A percentile compares a stretch with the other conserved stretches of the same genome.
These are phyloP conservation scores for Litsea cubeba DNA, from an alignment of 164 flowering plant species.

Conservation along the genomic window DNA sequence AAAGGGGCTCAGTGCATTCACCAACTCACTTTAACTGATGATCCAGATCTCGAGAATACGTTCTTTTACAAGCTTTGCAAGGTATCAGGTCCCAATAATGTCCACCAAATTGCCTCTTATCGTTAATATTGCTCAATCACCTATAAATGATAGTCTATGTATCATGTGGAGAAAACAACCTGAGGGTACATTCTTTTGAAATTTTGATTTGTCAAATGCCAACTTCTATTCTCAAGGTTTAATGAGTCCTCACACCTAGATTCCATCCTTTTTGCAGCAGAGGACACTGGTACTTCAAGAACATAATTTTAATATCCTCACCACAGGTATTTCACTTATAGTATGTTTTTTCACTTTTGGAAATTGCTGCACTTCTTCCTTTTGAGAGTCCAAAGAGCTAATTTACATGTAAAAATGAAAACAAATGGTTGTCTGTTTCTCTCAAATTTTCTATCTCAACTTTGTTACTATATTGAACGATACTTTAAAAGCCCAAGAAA, in stretches of 20 bases:
- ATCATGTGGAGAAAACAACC: not conserved
- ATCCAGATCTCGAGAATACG: slow-evolving; percentile 78
- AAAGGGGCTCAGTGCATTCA: slow-evolving; percentile 84
- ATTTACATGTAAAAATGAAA: not conserved
- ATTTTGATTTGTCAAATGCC: too few species aligned
- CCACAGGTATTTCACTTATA: slow-evolving; percentile 64
- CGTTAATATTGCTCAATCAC: not conserved
- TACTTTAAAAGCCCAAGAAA: too few species aligned
- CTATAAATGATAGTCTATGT: too few species aligned
- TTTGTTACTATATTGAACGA: not conserved
- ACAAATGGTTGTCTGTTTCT: not conserved
- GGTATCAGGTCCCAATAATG: slow-evolving; percentile 36
- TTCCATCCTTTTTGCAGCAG: slow-evolving; percentile 47
- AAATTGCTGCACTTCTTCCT: not conserved
- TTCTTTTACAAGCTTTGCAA: slow-evolving; percentile 84
- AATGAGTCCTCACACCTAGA: not conserved
- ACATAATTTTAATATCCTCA: slow-evolving; percentile 80
- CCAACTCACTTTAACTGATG: slow-evolving; percentile 93
- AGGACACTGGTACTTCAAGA: slow-evolving; percentile 77
- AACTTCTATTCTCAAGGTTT: not conserved
- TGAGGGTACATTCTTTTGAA: too few species aligned
- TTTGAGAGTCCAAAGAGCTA: not conserved
- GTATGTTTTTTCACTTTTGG: not conserved
- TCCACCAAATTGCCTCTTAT: not conserved
- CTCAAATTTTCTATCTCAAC: not conserved